phyloP scores from a whole-genome alignment of 805 yeast species.

The Sporopachydermia lactativora region DNA sequence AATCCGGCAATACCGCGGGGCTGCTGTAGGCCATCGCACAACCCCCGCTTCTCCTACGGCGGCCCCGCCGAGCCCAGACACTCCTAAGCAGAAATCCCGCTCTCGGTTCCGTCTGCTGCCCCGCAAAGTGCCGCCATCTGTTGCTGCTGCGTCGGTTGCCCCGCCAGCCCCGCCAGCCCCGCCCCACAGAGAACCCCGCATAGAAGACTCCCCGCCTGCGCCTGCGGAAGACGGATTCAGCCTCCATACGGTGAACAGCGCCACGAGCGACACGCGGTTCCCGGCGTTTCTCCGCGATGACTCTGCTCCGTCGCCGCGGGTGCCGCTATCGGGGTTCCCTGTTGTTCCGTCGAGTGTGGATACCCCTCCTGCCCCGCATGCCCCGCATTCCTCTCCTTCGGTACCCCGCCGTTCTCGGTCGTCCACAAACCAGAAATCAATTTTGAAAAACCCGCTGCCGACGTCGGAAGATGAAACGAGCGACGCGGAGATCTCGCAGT shows the following conservation, averaged over 20 bases:
- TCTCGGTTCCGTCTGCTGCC: not conserved
- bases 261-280: not conserved
- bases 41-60: not conserved
- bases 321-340: too few relatives aligned
- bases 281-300: not conserved
- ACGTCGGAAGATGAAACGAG: not conserved
- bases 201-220: too few relatives aligned
- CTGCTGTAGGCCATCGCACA: not conserved
- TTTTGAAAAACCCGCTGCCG: not conserved
- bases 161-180: too few relatives aligned
- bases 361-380: too few relatives aligned
- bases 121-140: not conserved
- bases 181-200: too few relatives aligned
- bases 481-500: not conserved
- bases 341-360: too few relatives aligned
- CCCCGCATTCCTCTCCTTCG: too few relatives aligned
- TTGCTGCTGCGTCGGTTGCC: not conserved
- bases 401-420: too few relatives aligned
- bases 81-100: not conserved
- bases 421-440: not conserved
- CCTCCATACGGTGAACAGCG: not conserved
- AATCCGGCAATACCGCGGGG: not conserved
- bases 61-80: not conserved
- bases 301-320: too few relatives aligned
- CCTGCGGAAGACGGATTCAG: not conserved